Evolutionary conservation across 106 monocot genomes (phyloP), one percentile per base, ranked within the genome.

Genomic region (Dendrobium nobile): DNA sequence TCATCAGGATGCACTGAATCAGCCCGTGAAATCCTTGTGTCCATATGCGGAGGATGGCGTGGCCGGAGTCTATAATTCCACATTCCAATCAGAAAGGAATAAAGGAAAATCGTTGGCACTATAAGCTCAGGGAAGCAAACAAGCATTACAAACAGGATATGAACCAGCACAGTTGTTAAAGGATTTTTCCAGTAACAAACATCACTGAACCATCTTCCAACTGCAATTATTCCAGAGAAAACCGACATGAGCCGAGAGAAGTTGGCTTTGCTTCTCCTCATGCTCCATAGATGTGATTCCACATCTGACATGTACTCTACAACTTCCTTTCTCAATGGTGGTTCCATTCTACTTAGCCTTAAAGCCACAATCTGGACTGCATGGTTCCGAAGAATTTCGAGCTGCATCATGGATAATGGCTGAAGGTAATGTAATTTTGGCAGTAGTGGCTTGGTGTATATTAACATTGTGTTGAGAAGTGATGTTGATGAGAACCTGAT

Each of bases 251-350:
- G 82, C 9, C 92, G 77, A 76, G 81, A 88, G 78, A 95, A 90
- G 82, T 92, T 87, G 3, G 92, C 92, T 77, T 90, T 95, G 84
- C 92, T 90, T 61, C 90, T 75, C 15, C 92, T 84, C 91, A 94
- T 89, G 85, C 94, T 91, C 87, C 89, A 94, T 11, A 88, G 73
- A 27, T 94, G 89, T 0, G 88, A 80, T 9, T 84, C 84, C 1
- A 85, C 82, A 26, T 95, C 92, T 7, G 81, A 87, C 85, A 95
- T 87, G 77, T 85, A 92, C 82, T 90, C 88, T 4, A 95, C 88
- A 8, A 90, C 88, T 70, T 95, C 94, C 76, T 72, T 92, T 18
- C 85, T 79, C 18, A 92, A 82, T 4, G 94, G 94, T 37, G 94
- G 92, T 77, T 95, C 94, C 88, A 83, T 87, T 37, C 88, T 80